Evolutionary conservation across 352 stramenopile genomes (phyloP).

Genomic region (Phytophthora tubulina): DNA sequence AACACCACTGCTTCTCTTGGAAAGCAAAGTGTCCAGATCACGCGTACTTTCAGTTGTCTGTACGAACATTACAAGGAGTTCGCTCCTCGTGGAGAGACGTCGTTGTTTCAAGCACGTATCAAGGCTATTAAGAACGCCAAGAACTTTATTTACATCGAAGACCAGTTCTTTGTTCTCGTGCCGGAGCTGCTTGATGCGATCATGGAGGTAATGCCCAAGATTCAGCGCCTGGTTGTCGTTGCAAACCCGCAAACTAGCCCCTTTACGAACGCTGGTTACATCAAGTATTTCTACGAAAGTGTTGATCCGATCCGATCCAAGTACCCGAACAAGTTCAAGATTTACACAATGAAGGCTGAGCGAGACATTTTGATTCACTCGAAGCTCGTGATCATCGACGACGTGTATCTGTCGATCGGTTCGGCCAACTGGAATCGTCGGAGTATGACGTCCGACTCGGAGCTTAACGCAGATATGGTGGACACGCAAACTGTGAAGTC

Average conservation of each 20-base stretch:
- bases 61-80: constrained; percentile 58
- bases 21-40: constrained; percentile 45
- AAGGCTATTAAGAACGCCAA: constrained; percentile 53
- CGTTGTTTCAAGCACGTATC: constrained; percentile 51
- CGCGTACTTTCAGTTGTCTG: constrained; percentile 65
- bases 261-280: constrained; percentile 44
- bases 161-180: constrained; percentile 39
- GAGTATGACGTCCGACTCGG: constrained; percentile 55
- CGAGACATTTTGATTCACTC: constrained; percentile 55
- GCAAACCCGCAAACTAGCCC: constrained; percentile 34
- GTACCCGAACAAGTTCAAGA: constrained; percentile 33
- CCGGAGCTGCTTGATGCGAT: constrained; percentile 50
- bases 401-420: constrained; percentile 65
- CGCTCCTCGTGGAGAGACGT: constrained; percentile 53
- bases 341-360: constrained; percentile 49
- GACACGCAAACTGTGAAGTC: constrained; percentile 40
- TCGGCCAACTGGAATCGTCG: constrained; percentile 70
- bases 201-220: constrained; percentile 51
- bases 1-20: constrained; percentile 12
- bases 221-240: constrained; percentile 61
- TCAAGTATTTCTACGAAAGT: constrained; percentile 65
- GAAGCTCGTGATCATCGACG: constrained; percentile 65
- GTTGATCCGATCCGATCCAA: constrained; percentile 48
- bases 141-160: constrained; percentile 36
- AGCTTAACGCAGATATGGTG: constrained; percentile 60